Evolutionary conservation across 768 basidiomycete genomes (phyloP), one percentile per base, ranked within the genome.

Genomic region (Amanita pseudoporphyria): DNA sequence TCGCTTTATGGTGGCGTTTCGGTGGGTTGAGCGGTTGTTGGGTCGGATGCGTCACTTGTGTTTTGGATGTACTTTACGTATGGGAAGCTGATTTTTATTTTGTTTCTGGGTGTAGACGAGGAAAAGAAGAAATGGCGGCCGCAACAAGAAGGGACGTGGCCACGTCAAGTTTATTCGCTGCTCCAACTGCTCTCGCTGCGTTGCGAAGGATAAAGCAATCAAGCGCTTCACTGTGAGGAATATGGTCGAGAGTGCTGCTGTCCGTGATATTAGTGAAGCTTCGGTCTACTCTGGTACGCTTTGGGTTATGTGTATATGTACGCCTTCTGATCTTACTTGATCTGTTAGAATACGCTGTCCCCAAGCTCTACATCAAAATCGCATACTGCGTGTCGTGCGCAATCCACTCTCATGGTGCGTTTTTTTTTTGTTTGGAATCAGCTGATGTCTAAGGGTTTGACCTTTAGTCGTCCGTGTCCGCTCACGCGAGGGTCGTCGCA

Each of bases 171-270:
- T 88, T 68, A 80, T 99, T 65, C 87, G 96, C 62, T 99, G 96
- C 80, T 94, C 93, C 58, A 99, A 99, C 83, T 99, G 96, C 81
- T 91, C 91, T 64, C 88, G 96, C 59, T 93, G 90, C 67, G 93
- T 96, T 52, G 85, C 77, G 59, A 98, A 98, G 79, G 95, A 98
- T 78, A 98, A 98, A 81, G 95, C 95, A 58, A 96, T 98, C 85
- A 96, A 96, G 77, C 80, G 96, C 46, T 95, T 95, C 81, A 96
- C 94, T 33, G 95, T 98, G 64, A 83, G 93, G 71, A 99, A 99
- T 82, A 98, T 98, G 90, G 93, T 99, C 52, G 95, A 98, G 80
- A 89, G 89, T 64, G 96, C 96, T 39, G 95, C 95, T 48, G 90
- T 97, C 59, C 79, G 94, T 56, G 96, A 99, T 74, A 87, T 99